phyloP scores from a whole-genome alignment of 1,284 basidiomycete species.

The Vanrija pseudolonga region DNA sequence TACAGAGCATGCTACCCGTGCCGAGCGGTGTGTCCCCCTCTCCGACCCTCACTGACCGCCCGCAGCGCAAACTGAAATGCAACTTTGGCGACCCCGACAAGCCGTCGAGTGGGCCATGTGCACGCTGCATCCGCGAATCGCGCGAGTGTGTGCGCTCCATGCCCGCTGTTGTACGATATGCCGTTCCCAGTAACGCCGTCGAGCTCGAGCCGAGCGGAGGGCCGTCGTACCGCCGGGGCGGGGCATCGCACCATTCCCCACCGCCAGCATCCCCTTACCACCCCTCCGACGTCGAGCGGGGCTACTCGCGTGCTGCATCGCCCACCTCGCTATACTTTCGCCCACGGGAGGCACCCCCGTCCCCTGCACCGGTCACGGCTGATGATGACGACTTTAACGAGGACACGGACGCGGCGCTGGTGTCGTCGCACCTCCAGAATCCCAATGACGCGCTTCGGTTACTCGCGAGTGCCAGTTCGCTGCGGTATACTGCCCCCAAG shows the following conservation, averaged over 20 bases:
- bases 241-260: too few species aligned
- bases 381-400: slow-evolving; percentile 2
- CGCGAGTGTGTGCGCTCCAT: slow-evolving; percentile 10
- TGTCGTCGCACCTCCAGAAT: slow-evolving; percentile 9
- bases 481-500: background rate
- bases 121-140: slow-evolving; percentile 11
- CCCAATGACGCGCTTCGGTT: slow-evolving; percentile 11
- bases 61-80: slow-evolving; percentile 19
- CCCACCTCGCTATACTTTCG: too few species aligned
- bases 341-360: too few species aligned
- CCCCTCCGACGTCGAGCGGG: too few species aligned
- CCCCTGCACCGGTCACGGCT: background rate
- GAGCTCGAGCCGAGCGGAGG: background rate
- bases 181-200: background rate
- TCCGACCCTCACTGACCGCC: background rate
- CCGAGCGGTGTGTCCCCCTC: background rate
- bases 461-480: slow-evolving; percentile 6
- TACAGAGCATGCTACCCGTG: slow-evolving; percentile 11
- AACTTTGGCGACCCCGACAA: slow-evolving; percentile 15
- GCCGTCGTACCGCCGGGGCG: background rate
- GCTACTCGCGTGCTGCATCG: too few species aligned
- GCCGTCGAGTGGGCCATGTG: slow-evolving; percentile 14
- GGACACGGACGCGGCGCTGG: slow-evolving; percentile 2
- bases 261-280: background rate
- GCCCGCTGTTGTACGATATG: slow-evolving; percentile 1